A percentile compares a stretch with the other conserved stretches of the same genome.
These are phyloP conservation scores for Mycena vitilis DNA, from an alignment of 768 basidiomycete genomes.

Conservation along the genomic window DNA sequence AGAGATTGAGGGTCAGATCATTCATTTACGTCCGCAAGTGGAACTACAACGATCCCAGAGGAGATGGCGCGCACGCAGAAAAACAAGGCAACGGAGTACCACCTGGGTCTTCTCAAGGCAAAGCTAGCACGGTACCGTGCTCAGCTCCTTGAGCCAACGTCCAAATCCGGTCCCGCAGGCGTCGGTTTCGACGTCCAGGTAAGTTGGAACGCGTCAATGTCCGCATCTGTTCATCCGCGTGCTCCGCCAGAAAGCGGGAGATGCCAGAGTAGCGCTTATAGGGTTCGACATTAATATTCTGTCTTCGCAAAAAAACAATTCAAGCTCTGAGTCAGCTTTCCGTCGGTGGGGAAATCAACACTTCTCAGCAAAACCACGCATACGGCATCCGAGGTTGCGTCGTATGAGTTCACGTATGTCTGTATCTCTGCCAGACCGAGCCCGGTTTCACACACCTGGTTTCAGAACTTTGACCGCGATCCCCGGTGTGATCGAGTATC, in stretches of 20 bases:
- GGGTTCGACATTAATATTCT: constrained; percentile 50
- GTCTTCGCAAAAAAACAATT: not conserved
- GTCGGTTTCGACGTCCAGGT: constrained; percentile 91
- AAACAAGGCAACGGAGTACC: constrained; percentile 97
- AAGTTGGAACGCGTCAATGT: constrained; percentile 32
- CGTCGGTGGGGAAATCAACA: constrained; percentile 96
- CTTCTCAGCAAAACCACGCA: constrained; percentile 92
- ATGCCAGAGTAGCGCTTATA: constrained; percentile 91
- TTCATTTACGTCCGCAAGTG: not conserved
- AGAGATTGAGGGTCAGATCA: constrained; percentile 88
- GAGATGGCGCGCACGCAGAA: constrained; percentile 99
- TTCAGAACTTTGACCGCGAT: constrained; percentile 72
- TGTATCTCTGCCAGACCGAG: constrained; percentile 51
- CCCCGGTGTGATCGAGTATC: constrained; percentile 96
- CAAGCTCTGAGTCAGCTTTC: constrained; percentile 59
- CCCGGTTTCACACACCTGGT: constrained; percentile 4
- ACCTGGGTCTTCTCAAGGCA: constrained; percentile 92
- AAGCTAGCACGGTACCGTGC: constrained; percentile 95
- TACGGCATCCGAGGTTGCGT: constrained; percentile 88
- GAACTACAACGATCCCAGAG: constrained; percentile 58
- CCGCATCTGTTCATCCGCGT: not conserved
- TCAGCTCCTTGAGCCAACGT: constrained; percentile 91
- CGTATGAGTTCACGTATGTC: constrained; percentile 96
- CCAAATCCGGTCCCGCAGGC: constrained; percentile 84
- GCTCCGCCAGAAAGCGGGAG: constrained; percentile 65